Base-by-base conservation (phyloP, 129 eudicot genomes). In the Flaveria robusta region DNA sequence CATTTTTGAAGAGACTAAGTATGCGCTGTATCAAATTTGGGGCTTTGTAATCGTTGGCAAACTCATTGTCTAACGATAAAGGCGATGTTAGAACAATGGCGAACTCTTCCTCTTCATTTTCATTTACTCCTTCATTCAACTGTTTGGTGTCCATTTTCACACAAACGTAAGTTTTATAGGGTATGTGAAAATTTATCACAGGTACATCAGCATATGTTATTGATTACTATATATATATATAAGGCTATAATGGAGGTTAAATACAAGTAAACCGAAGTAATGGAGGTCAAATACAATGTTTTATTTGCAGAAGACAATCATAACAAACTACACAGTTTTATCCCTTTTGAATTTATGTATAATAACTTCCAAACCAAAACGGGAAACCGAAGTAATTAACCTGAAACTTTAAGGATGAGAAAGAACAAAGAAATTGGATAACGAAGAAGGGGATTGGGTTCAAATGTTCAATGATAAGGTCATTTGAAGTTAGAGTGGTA, bases 1-100 rank as follows among this genome's bases (percentile, higher is more conserved):
- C 86, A 63, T 60, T 89, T 51, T 68, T 78, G 14, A 92, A 72
- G 24, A 92, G 91, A 79, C 91, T 83, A 8, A 89, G 81, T 2
- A 92, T 37, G 15, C 93, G 88, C 27, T 84, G 88, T 23, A 84
- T 49, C 26, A 92, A 68, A 78, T 86, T 89, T 4, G 97, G 93
- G 31, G 93, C 81, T 68, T 77, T 75, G 59, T 87, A 83, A 18
- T 75, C 82, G n/a, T 60, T 69, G 4, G 54, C 81, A 29, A 83
- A 75, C 14, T 83, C 88, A 7, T 26, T 76, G 14, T 84, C 96
- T 60, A 80, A 74, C 26, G 90, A 81, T 19, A 83, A 73, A 34
- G 96, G 92, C 9, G 89, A 79, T 5, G 97, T 86, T 37, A 91
- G 55, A 18, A 86, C 81, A 4, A 75, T 85, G 41, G 47, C 66